Evolutionary conservation across 306 rosid genomes (phyloP).

Genomic region (Carpinus fangiana): DNA sequence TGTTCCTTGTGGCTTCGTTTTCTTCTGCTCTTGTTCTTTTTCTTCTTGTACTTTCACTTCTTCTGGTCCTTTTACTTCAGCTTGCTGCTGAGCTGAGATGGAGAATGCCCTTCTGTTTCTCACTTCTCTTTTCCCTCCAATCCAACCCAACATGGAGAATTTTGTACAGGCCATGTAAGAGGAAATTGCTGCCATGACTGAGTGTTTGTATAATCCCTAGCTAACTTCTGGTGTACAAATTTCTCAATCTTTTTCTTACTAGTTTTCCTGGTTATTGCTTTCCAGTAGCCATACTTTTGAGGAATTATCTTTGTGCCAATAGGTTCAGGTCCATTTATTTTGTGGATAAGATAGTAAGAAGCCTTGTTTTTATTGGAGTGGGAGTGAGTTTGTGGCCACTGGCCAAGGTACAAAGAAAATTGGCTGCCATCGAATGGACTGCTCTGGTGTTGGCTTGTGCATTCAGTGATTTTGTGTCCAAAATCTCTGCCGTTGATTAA

Average conservation of each 20-base stretch:
- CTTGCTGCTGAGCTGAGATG: slow-evolving; percentile 54
- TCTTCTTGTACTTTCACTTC: slow-evolving; percentile 32
- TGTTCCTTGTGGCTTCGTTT: slow-evolving; percentile 43
- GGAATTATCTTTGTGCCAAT: slow-evolving; percentile 11
- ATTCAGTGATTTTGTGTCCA: background rate
- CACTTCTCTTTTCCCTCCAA: slow-evolving; percentile 38
- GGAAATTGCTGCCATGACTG: slow-evolving; percentile 72
- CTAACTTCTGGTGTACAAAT: slow-evolving; percentile 9
- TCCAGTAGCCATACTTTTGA: slow-evolving; percentile 3
- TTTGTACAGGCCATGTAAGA: slow-evolving; percentile 61
- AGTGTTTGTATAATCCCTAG: slow-evolving; percentile 4
- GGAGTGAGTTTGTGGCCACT: slow-evolving; percentile 35
- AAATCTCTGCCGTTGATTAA: slow-evolving; percentile 1
- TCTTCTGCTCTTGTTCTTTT: slow-evolving; percentile 31
- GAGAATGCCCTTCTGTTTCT: slow-evolving; percentile 37
- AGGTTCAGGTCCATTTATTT: slow-evolving; percentile 13
- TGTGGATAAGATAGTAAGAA: slow-evolving; percentile 70
- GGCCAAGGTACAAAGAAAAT: slow-evolving; percentile 27
- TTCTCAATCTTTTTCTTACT: background rate
- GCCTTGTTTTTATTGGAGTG: slow-evolving; percentile 27
- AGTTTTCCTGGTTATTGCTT: slow-evolving; percentile 16
- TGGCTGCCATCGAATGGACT: slow-evolving; percentile 6
- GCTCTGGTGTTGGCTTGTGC: slow-evolving; percentile 26
- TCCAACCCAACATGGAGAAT: slow-evolving; percentile 50
- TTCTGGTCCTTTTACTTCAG: slow-evolving; percentile 47